A percentile compares a stretch with the other conserved stretches of the same genome.
These are phyloP conservation scores for Mycena latifolia DNA, from an alignment of 768 basidiomycete genomes.

Conservation along the genomic window DNA sequence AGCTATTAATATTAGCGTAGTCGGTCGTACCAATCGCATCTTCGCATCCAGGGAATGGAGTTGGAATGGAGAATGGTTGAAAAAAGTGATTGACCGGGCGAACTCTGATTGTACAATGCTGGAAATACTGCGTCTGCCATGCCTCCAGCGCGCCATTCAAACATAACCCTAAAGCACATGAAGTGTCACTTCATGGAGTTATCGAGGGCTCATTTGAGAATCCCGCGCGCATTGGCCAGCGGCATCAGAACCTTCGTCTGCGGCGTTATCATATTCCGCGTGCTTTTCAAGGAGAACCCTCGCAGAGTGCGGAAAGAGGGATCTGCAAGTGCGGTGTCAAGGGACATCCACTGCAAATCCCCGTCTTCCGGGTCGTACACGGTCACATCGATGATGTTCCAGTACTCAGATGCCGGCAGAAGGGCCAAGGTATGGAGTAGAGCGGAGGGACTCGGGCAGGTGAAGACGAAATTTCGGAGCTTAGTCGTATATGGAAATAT, in stretches of 20 bases:
- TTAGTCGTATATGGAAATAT: neutral
- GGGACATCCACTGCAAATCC: too few species aligned
- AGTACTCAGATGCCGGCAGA: neutral
- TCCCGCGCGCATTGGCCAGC: constrained; percentile 6
- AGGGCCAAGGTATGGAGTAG: neutral
- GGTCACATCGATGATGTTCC: neutral
- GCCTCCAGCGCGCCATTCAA: too few species aligned
- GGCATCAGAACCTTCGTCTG: neutral
- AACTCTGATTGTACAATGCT: too few species aligned
- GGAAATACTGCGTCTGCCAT: too few species aligned
- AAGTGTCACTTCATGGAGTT: too few species aligned
- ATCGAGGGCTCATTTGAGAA: neutral
- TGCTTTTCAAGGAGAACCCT: neutral
- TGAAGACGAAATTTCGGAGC: neutral
- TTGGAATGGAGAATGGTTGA: too few species aligned
- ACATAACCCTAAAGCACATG: too few species aligned
- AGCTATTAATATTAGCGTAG: too few species aligned
- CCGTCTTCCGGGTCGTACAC: neutral
- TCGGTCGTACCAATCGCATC: too few species aligned
- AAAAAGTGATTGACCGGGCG: too few species aligned
- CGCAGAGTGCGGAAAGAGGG: neutral
- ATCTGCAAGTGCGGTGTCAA: neutral
- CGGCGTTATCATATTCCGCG: neutral
- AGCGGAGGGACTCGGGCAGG: neutral
- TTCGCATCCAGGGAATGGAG: too few species aligned